phyloP scores from a whole-genome alignment of 192 early-diverging fungal genomes.

The Coemansia sp. region DNA sequence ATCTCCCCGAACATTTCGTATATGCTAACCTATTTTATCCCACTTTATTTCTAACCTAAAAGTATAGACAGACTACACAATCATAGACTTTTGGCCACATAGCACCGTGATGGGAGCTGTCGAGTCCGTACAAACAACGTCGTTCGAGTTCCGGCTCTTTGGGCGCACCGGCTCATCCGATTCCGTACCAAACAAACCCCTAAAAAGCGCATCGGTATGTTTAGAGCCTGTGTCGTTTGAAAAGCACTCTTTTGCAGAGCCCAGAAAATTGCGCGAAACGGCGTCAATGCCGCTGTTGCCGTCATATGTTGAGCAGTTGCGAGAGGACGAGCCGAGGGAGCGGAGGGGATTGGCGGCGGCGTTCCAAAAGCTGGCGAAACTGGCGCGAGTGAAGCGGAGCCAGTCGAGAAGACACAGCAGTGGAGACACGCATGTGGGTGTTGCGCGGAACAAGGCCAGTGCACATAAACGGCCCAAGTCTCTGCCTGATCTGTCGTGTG shows the following conservation, averaged over 20 bases:
- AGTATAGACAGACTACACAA: too few species aligned
- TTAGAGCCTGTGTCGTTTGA: too few species aligned
- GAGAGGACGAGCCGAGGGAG: neutral
- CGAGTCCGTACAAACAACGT: constrained; percentile 29
- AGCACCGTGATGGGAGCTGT: constrained; percentile 34
- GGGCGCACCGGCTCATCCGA: constrained; percentile 3
- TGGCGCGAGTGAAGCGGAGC: neutral
- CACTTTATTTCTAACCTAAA: too few species aligned
- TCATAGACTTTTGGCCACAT: neutral
- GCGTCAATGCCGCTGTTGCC: constrained; percentile 6
- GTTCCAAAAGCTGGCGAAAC: neutral
- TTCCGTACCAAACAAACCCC: neutral
- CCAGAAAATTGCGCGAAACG: neutral
- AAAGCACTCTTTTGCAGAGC: too few species aligned
- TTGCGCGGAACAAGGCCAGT: neutral
- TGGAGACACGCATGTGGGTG: neutral
- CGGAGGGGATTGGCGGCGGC: neutral
- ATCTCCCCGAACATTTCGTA: too few species aligned
- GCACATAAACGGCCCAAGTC: neutral
- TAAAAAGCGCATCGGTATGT: constrained; percentile 22
- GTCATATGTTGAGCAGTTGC: neutral
- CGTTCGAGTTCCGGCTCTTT: constrained; percentile 13
- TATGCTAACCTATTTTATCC: too few species aligned
- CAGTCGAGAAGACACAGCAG: neutral
- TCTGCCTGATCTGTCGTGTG: neutral